Evolutionary conservation across 805 yeast species (phyloP), one percentile per base, ranked within the genome.

Genomic region (Wickerhamiella azymoides): DNA sequence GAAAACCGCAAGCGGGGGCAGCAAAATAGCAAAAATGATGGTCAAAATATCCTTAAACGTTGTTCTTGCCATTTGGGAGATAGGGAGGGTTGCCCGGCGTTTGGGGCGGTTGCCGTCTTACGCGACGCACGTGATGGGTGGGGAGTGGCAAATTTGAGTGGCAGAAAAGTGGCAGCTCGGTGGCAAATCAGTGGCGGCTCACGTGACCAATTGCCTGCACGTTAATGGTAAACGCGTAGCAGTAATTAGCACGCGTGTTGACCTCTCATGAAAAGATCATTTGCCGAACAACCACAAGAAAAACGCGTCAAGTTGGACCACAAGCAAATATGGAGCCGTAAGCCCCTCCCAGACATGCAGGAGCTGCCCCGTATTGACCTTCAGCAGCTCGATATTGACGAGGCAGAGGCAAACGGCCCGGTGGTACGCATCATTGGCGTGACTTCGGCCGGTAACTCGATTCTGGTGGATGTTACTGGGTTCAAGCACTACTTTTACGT

Each of bases 381-480:
- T 24, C 97, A 92, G 62, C 98, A 92, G 57, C 68, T 92, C 55
- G 98, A 92, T 61, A 95, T 94, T 1, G 97, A 92, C 57, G 98
- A 92, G 56, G 73, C 83, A 2, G 59, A 64, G 25, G 59, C 73
- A 8, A 73, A 74, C 32, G 73, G 81, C 0, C 44, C 62, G 3
- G 59, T 58, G 4, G 83, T 88, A 0, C 73, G 96, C 46, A 80
- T 93, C 57, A 92, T 88, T 62, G 99, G 99, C 47, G 86, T 93
- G 35, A 86, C 97, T 1, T 74, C 57, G 18, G 79, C 76, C 47
- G 99, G 99, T 3, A 68, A 85, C 57, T 83, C 96, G 0, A 84
- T 92, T 17, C 69, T 88, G 52, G 88, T 97, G 65, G 85, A 82
- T 54, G 92, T 92, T 13, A 74, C 80, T 2, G 95, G 94, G 6